phyloP scores from a whole-genome alignment of 371 early-diverging fungal genomes.

The Choanephora cucurbitarum region DNA sequence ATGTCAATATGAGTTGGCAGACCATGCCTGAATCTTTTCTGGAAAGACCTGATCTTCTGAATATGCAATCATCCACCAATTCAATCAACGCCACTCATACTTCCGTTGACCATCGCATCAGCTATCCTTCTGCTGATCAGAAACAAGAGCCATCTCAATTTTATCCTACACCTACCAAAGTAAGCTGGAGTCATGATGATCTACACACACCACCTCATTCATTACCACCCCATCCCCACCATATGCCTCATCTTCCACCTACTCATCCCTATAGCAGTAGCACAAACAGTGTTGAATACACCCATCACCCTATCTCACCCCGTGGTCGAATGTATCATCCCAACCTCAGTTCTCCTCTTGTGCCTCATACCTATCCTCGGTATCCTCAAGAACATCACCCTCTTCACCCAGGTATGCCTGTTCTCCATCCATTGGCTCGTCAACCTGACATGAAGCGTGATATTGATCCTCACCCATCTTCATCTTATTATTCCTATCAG shows the following conservation, averaged over 20 bases:
- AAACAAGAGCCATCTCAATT: conserved; percentile 14
- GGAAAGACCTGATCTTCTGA: conserved; percentile 33
- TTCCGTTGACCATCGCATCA: conserved; percentile 15
- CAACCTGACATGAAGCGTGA: conserved; percentile 30
- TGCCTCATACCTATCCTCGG: conserved; percentile 17
- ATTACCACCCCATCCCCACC: conserved; percentile 11
- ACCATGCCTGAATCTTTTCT: conserved; percentile 41
- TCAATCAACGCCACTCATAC: neutral
- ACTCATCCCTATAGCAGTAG: conserved; percentile 18
- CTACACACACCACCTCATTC: conserved; percentile 11
- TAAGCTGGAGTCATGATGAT: conserved; percentile 29
- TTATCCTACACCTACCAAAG: conserved; percentile 21
- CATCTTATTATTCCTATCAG: conserved; percentile 21
- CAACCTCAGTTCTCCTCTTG: conserved; percentile 21
- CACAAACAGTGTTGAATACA: conserved; percentile 5
- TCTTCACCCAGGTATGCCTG: conserved; percentile 16
- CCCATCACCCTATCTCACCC: conserved; percentile 16
- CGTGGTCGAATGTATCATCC: conserved; percentile 27
- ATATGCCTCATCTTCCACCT: too few species aligned
- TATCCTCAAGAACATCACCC: conserved; percentile 18
- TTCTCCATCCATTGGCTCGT: conserved; percentile 30
- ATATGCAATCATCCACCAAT: conserved; percentile 1
- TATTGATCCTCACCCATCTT: conserved; percentile 11
- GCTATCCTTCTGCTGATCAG: neutral
- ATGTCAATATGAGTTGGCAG: conserved; percentile 47